Percentiles rank a stretch among this genome's conserved stretches.
These are phyloP conservation scores for Alternaria consortialis DNA, from an alignment of 2,329 filamentous ascomycete species.

Conservation along the genomic window DNA sequence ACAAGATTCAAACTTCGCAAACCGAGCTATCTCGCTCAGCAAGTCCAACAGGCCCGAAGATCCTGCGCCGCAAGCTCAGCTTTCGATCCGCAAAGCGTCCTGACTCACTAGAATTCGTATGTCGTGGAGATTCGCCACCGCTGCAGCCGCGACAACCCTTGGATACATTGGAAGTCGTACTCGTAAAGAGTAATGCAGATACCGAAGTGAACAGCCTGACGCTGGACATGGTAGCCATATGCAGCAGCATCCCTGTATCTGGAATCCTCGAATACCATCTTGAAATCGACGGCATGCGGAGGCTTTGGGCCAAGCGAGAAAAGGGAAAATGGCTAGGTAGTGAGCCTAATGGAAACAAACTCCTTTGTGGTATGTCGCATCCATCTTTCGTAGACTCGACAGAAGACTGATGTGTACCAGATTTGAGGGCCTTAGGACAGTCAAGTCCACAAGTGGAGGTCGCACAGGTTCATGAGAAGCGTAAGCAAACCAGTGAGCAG, in stretches of 20 bases:
- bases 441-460: not conserved
- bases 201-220: conserved; percentile 29
- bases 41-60: conserved; percentile 8
- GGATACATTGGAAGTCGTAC: conserved; percentile 32
- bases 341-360: conserved; percentile 32
- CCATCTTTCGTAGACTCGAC: not conserved
- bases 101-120: conserved; percentile 16
- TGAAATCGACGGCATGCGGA: conserved; percentile 31
- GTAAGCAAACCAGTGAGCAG: not conserved
- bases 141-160: conserved; percentile 19
- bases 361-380: conserved; percentile 30
- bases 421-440: conserved; percentile 23
- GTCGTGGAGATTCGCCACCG: conserved; percentile 11
- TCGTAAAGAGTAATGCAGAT: conserved; percentile 31
- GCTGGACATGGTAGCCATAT: conserved; percentile 27
- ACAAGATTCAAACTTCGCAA: not conserved
- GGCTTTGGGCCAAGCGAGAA: conserved; percentile 35
- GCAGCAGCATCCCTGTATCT: conserved; percentile 32
- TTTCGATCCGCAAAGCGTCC: conserved; percentile 12
- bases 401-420: conserved; percentile 17
- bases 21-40: conserved; percentile 6
- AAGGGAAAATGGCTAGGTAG: conserved; percentile 32
- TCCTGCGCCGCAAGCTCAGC: conserved; percentile 17
- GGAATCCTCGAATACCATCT: conserved; percentile 34
- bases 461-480: not conserved